phyloP scores from a whole-genome alignment of 148 eudicot species.

The Cornus kousa region DNA sequence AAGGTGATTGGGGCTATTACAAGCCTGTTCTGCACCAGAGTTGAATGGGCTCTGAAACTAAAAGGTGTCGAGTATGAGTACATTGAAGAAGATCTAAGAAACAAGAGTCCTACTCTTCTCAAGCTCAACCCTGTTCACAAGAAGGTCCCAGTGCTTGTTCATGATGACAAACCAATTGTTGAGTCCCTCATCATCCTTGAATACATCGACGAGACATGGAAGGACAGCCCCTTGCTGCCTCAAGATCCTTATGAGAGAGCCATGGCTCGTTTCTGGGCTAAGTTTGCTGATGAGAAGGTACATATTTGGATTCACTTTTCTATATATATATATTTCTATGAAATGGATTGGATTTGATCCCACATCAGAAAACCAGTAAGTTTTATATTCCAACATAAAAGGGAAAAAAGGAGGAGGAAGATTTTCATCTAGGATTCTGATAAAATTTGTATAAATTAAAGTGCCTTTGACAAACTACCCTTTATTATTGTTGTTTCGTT shows the following conservation, averaged over 20 bases:
- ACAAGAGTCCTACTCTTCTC: constrained; percentile 23
- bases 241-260: constrained; percentile 26
- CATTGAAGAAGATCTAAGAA: constrained; percentile 19
- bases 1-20: constrained; percentile 14
- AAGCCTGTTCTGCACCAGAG: constrained; percentile 14
- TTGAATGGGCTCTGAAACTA: constrained; percentile 25
- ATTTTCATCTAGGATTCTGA: too few species aligned
- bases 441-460: too few species aligned
- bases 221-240: constrained; percentile 21
- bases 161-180: constrained; percentile 5
- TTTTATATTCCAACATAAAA: too few species aligned
- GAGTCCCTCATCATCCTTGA: constrained; percentile 24
- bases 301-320: not conserved
- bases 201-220: constrained; percentile 28
- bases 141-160: constrained; percentile 26
- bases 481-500: too few species aligned
- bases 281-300: constrained; percentile 28
- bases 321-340: too few species aligned
- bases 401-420: too few species aligned
- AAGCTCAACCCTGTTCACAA: constrained; percentile 21
- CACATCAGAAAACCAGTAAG: too few species aligned
- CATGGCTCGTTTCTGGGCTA: constrained; percentile 37
- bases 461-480: too few species aligned
- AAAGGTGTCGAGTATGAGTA: constrained; percentile 24
- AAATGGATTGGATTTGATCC: too few species aligned